These are phyloP conservation scores for Zangia roseola DNA, from an alignment of 768 basidiomycete genomes.

Conservation along the genomic window DNA sequence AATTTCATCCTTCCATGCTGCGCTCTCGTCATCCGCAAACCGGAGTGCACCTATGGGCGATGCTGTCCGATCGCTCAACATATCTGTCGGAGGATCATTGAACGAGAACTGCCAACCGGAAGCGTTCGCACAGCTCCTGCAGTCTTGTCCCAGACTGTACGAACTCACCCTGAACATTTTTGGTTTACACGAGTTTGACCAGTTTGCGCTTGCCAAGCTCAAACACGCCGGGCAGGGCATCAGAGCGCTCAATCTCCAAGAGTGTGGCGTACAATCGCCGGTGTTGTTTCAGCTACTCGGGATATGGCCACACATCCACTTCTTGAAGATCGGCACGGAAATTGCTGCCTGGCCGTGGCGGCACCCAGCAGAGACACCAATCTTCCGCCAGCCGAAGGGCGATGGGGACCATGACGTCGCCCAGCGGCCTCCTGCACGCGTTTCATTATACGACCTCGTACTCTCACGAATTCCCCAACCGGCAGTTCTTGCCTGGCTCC, in stretches of 20 bases:
- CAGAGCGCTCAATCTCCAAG: slow-evolving; percentile 33
- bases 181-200: slow-evolving; percentile 30
- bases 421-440: slow-evolving; percentile 10
- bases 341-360: slow-evolving; percentile 36
- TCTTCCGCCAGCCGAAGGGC: slow-evolving; percentile 4
- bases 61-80: slow-evolving; percentile 22
- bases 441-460: slow-evolving; percentile 41
- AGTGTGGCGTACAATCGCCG: slow-evolving; percentile 42
- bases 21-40: slow-evolving; percentile 14
- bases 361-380: slow-evolving; percentile 10
- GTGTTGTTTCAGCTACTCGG: slow-evolving; percentile 42
- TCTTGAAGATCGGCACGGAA: slow-evolving; percentile 39
- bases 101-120: slow-evolving; percentile 8
- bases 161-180: slow-evolving; percentile 29
- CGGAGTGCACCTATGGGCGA: slow-evolving; percentile 15
- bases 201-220: slow-evolving; percentile 26
- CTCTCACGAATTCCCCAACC: slow-evolving; percentile 35
- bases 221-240: slow-evolving; percentile 22
- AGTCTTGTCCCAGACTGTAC: slow-evolving; percentile 34
- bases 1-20: slow-evolving; percentile 15
- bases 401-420: neutral
- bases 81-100: slow-evolving; percentile 12
- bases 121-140: slow-evolving; percentile 17
- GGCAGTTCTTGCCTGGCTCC: slow-evolving; percentile 38
- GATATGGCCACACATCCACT: slow-evolving; percentile 37